Percentiles rank a stretch among this genome's conserved stretches.
These are phyloP conservation scores for Hypholoma sublateritium DNA, from an alignment of 768 basidiomycete genomes.

Conservation along the genomic window DNA sequence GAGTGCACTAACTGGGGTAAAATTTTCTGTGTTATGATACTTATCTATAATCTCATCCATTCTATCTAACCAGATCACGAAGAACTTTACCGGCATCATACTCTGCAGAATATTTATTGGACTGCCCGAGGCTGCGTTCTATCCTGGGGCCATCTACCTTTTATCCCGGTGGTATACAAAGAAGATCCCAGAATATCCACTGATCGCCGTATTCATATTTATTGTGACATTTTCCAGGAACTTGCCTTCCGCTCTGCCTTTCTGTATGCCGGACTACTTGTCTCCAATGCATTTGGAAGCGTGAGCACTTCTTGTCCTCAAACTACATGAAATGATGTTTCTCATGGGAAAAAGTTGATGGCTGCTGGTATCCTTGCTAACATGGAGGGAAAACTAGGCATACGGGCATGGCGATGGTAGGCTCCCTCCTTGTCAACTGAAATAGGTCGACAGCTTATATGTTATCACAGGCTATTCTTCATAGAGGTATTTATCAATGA, in stretches of 20 bases:
- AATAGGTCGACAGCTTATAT: background rate
- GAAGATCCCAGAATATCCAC: slow-evolving; percentile 36
- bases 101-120: slow-evolving; percentile 63
- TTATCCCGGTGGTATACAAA: slow-evolving; percentile 57
- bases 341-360: slow-evolving; percentile 44
- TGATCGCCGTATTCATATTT: background rate
- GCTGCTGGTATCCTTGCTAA: slow-evolving; percentile 70
- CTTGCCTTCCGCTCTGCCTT: slow-evolving; percentile 64
- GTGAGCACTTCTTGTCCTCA: slow-evolving; percentile 31
- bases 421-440: background rate
- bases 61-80: slow-evolving; percentile 41
- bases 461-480: slow-evolving; percentile 56
- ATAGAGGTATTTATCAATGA: no score
- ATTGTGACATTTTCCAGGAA: slow-evolving; percentile 38
- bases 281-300: slow-evolving; percentile 68
- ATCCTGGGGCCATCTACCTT: slow-evolving; percentile 52
- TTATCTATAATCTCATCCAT: background rate
- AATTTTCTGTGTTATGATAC: slow-evolving; percentile 3
- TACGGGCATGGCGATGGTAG: slow-evolving; percentile 71
- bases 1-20: slow-evolving; percentile 61
- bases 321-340: background rate
- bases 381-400: slow-evolving; percentile 69
- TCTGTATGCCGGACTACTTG: slow-evolving; percentile 56
- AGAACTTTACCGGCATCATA: slow-evolving; percentile 53
- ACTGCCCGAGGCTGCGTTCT: slow-evolving; percentile 66